These are phyloP conservation scores for Geotrichum histeridarum DNA, from an alignment of 1,139 yeast species.

Conservation along the genomic window DNA sequence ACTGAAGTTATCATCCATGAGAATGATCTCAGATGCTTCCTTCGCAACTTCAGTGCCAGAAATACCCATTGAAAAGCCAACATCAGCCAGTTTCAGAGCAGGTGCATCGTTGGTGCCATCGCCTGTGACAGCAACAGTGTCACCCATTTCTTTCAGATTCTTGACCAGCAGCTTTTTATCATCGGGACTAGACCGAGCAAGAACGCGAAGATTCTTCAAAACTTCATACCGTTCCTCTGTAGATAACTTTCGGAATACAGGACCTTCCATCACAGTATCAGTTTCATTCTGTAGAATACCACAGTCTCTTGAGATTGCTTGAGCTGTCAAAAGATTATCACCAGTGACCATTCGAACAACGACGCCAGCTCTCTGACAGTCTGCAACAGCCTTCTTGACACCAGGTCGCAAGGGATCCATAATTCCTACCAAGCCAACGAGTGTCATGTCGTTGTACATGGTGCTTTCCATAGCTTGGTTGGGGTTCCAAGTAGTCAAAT, in stretches of 20 bases:
- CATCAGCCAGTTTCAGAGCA: conserved; percentile 71
- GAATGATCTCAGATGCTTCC: conserved; percentile 71
- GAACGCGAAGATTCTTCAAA: conserved; percentile 70
- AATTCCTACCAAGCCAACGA: conserved; percentile 74
- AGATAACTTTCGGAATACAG: conserved; percentile 66
- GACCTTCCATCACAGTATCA: conserved; percentile 85
- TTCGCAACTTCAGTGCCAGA: conserved; percentile 80
- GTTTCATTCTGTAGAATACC: conserved; percentile 58
- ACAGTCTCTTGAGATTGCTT: conserved; percentile 82
- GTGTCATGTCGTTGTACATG: conserved; percentile 30
- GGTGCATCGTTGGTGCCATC: conserved; percentile 93
- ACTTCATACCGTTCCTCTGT: conserved; percentile 52
- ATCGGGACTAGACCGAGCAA: conserved; percentile 94
- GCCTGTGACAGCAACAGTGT: conserved; percentile 97
- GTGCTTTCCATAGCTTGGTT: conserved; percentile 33
- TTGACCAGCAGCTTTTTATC: conserved; percentile 85
- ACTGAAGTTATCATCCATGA: conserved; percentile 91
- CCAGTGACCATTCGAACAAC: conserved; percentile 97
- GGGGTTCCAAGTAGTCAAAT: conserved; percentile 62
- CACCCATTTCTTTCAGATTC: conserved; percentile 73
- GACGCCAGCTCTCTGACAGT: conserved; percentile 88
- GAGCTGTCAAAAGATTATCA: conserved; percentile 84
- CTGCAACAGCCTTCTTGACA: conserved; percentile 79
- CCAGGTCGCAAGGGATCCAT: conserved; percentile 92
- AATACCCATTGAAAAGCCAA: conserved; percentile 81